Base-by-base conservation (phyloP, 805 yeast species). In the Saccharomyces jurei region DNA sequence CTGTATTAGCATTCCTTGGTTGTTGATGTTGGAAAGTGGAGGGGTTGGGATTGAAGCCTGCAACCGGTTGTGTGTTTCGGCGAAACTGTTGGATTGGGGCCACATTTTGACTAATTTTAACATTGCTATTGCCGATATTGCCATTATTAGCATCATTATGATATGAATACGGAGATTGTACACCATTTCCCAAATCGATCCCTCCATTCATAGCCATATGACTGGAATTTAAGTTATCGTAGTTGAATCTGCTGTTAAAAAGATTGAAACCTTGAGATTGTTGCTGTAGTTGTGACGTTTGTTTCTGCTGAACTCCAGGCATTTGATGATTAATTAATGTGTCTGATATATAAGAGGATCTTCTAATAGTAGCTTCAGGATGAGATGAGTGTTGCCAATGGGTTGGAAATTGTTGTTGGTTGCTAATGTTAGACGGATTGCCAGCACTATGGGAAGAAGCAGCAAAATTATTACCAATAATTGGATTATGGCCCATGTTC, bases 261-360 rank as follows among this genome's bases (percentile, higher is more conserved):
- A 21, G 25, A 36, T n/a, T 36, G 22, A 36, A 36, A 36, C 25
- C 44, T 17, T 36, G 44, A 36, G 22, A 29, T 28, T 49, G 58
- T 46, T 54, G 57, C 25, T 52, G 55, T 13, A 27, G 2, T 50
- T 52, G 55, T 25, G 25, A 41, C 26, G 44, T 50, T 10, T 46
- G 54, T 25, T 36, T 17, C 8, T 36, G 44, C 22, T 17, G 44
- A 36, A 17, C 25, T 11, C 13, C 25, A 36, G 44, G 44, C 13
- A 36, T 46, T 32, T 65, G 63, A 11, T 63, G 56, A 52, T 70
- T 70, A 27, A 83, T 79, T 55, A 81, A 74, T 2, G 79, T 71
- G 63, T 84, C 92, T 1, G 90, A 87, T 11, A 89, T 83, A 64
- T 82, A 86, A 52, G 86, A 80, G 13, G 91, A 89, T 69, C 94